Evolutionary conservation across 2,329 filamentous ascomycete genomes (phyloP), one percentile per base, ranked within the genome.

Genomic region (Scytalidium sp.): DNA sequence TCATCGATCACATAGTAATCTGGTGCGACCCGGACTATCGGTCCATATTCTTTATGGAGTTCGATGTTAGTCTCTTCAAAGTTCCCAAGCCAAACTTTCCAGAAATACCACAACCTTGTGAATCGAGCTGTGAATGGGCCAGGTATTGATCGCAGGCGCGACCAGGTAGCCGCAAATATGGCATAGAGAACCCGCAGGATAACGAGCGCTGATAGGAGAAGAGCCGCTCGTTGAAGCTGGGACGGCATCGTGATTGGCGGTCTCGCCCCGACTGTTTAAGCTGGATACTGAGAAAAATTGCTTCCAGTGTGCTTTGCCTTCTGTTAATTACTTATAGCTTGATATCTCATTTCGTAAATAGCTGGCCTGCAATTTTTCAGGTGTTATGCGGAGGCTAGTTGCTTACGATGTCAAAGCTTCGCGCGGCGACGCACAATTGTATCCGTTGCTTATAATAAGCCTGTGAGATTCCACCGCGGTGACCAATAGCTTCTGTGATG

Each of bases 1-100:
- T 75, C 68, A 27, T 65, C 65, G 51, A 80, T 64, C 29, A 70
- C 75, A 48, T 76, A 78, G 7, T 76, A 69, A 17, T 74, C 67
- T 0, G 75, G 75, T 0, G 71, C 73, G 48, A 78, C 69, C 0
- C 75, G 72, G 1, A 78, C 68, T n/a, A 78, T 60, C 0, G 66
- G 41, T 2, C 72, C 73, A 51, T 74, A 70, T 50, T 65, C 61
- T 27, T 62, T 55, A 48, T 76, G 73, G 3, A 76, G 63, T 0
- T 47, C 51, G 54, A 76, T 66, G 49, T 70, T 66, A 56, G 67
- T 60, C 27, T 65, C 50, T 51, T 73, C 60, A 56, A 75, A 70
- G 10, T 64, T 58, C 13, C 71, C 70, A 1, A 60, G 56, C 10
- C 60, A 62, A 3, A 76, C 60, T 3, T 64, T 64, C 3, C 56